Evolutionary conservation across 2,329 filamentous ascomycete genomes (phyloP).

Genomic region (Penicillium sp.): DNA sequence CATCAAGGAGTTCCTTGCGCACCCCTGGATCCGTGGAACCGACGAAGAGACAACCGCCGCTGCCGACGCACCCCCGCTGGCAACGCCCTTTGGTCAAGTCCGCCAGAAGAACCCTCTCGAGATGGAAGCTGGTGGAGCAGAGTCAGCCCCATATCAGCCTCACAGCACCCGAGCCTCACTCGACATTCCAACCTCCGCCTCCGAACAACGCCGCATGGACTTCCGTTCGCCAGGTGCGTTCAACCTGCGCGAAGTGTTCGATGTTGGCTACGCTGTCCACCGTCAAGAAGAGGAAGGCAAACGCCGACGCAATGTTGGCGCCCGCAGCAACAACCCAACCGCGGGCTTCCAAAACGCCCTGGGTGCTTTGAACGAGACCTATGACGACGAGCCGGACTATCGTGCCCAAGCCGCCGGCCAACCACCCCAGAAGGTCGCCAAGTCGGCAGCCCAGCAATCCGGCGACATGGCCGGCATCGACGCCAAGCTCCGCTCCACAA

Average conservation of each 20-base stretch:
- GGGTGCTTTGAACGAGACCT: slow-evolving; percentile 63
- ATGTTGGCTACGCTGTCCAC: slow-evolving; percentile 97
- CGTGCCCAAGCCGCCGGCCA: slow-evolving; percentile 50
- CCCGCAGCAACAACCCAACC: slow-evolving; percentile 53
- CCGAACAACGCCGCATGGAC: slow-evolving; percentile 68
- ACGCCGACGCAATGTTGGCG: slow-evolving; percentile 76
- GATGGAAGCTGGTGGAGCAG: slow-evolving; percentile 52
- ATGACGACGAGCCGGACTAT: slow-evolving; percentile 58
- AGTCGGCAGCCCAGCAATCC: slow-evolving; percentile 51
- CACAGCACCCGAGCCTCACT: slow-evolving; percentile 52
- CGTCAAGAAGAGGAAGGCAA: slow-evolving; percentile 95
- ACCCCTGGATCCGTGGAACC: slow-evolving; percentile 83
- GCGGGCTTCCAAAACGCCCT: slow-evolving; percentile 62
- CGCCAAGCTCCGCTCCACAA: slow-evolving; percentile 80
- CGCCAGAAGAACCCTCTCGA: slow-evolving; percentile 57
- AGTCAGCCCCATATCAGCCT: slow-evolving; percentile 43
- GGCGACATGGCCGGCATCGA: slow-evolving; percentile 71
- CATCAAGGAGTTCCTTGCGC: slow-evolving; percentile 87
- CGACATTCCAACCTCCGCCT: slow-evolving; percentile 54
- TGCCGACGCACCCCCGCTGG: slow-evolving; percentile 68
- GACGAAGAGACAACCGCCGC: slow-evolving; percentile 67
- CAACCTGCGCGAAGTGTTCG: slow-evolving; percentile 94
- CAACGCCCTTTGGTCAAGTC: slow-evolving; percentile 56
- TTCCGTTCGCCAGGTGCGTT: slow-evolving; percentile 94
- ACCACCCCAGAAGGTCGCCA: slow-evolving; percentile 65